These are phyloP conservation scores for Ogataea siamensis DNA, from an alignment of 805 yeast species.

Conservation along the genomic window DNA sequence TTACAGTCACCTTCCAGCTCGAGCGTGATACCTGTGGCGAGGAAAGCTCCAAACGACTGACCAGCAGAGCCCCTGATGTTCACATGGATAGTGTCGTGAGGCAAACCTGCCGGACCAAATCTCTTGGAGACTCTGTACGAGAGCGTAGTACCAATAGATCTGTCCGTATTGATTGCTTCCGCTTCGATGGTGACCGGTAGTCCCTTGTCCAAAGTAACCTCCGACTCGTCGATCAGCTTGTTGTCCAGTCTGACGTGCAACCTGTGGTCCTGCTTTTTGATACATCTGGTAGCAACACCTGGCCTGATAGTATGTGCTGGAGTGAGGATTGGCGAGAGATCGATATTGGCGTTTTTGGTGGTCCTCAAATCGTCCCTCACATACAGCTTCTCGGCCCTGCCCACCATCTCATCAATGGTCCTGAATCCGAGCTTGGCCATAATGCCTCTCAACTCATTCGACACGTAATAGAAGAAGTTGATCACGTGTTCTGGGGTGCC, in stretches of 20 bases:
- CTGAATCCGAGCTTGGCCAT: constrained; percentile 97
- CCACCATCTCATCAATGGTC: constrained; percentile 96
- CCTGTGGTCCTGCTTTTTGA: constrained; percentile 90
- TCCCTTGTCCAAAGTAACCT: constrained; percentile 93
- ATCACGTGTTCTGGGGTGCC: constrained; percentile 99
- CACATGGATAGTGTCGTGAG: constrained; percentile 94
- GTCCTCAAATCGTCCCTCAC: constrained; percentile 84
- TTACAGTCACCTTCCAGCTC: constrained; percentile 97
- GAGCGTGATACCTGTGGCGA: constrained; percentile 93
- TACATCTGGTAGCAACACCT: constrained; percentile 91
- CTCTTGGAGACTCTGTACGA: constrained; percentile 91
- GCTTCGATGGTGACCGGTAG: constrained; percentile 93
- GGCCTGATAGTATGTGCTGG: constrained; percentile 97
- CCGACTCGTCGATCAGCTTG: constrained; percentile 94
- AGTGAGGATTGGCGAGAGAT: constrained; percentile 87
- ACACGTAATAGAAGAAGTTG: constrained; percentile 92
- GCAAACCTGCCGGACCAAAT: constrained; percentile 91
- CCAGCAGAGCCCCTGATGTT: constrained; percentile 93
- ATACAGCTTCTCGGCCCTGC: constrained; percentile 86
- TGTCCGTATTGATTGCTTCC: constrained; percentile 91
- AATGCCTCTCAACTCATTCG: constrained; percentile 85
- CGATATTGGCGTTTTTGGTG: constrained; percentile 88
- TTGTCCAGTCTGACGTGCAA: constrained; percentile 91
- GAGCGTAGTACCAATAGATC: constrained; percentile 92
- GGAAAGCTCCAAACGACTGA: constrained; percentile 97